phyloP scores from a whole-genome alignment of 1,284 basidiomycete genomes.

The Ceratobasidium sp. region DNA sequence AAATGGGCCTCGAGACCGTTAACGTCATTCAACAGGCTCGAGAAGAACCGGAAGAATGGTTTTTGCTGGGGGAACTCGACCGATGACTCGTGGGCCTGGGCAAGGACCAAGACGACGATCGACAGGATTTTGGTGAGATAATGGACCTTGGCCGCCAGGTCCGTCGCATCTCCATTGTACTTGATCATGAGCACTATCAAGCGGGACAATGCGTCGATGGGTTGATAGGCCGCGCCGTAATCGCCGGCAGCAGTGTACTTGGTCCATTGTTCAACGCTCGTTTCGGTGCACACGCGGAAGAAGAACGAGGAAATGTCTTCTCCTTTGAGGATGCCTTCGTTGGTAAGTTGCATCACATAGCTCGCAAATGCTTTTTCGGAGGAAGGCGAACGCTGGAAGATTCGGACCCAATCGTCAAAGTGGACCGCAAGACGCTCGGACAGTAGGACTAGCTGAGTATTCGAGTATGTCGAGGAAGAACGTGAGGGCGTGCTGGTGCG shows the following conservation, averaged over 20 bases:
- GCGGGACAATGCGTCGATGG: slow-evolving; percentile 93
- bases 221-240: slow-evolving; percentile 81
- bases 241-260: slow-evolving; percentile 83
- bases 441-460: slow-evolving; percentile 47
- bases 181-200: slow-evolving; percentile 99
- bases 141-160: slow-evolving; percentile 92
- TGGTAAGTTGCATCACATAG: slow-evolving; percentile 96
- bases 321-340: slow-evolving; percentile 93
- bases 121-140: slow-evolving; percentile 98
- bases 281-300: slow-evolving; percentile 96
- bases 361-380: slow-evolving; percentile 95
- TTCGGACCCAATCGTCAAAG: slow-evolving; percentile 80
- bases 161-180: slow-evolving; percentile 95
- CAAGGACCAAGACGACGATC: slow-evolving; percentile 94
- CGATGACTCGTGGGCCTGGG: slow-evolving; percentile 94
- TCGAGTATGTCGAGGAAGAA: slow-evolving; percentile 49
- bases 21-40: slow-evolving; percentile 91
- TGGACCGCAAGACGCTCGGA: slow-evolving; percentile 58
- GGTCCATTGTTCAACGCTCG: slow-evolving; percentile 89
- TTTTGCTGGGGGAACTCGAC: slow-evolving; percentile 87
- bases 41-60: slow-evolving; percentile 99
- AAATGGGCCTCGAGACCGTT: slow-evolving; percentile 82
- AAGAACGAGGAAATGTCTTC: slow-evolving; percentile 98
- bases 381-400: slow-evolving; percentile 88
- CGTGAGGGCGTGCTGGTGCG: slow-evolving; percentile 32